A percentile compares a stretch with the other conserved stretches of the same genome.
Evolutionary conservation across 2,329 filamentous ascomycete species (phyloP).

Genomic region (Fusarium drepaniforme): DNA sequence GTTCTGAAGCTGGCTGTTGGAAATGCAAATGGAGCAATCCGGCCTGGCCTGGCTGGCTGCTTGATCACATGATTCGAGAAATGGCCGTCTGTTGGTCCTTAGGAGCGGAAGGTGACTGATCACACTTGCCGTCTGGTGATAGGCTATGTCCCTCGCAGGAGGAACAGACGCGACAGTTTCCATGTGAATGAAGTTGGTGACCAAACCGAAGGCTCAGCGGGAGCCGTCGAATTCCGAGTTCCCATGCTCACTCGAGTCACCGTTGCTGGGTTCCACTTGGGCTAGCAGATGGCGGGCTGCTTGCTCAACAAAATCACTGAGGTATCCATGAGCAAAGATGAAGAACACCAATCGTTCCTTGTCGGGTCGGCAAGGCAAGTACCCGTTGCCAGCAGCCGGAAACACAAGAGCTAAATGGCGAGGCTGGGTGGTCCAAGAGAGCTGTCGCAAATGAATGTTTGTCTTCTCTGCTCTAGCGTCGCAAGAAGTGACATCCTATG

Average conservation of each 20-base stretch:
- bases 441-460: not conserved
- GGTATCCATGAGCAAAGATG: not conserved
- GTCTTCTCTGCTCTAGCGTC: not conserved
- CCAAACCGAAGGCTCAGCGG: constrained; percentile 7
- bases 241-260: constrained; percentile 25
- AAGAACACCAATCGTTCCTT: constrained; percentile 10
- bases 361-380: constrained; percentile 21
- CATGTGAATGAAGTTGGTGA: constrained; percentile 20
- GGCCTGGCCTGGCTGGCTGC: constrained; percentile 3
- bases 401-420: not conserved
- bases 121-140: constrained; percentile 23
- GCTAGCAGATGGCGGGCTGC: constrained; percentile 1
- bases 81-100: constrained; percentile 21
- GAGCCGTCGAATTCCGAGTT: constrained; percentile 17
- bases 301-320: constrained; percentile 2
- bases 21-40: constrained; percentile 29
- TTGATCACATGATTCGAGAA: constrained; percentile 44
- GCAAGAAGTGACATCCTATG: not conserved
- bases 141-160: not conserved
- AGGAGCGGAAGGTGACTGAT: constrained; percentile 33
- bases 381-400: constrained; percentile 19
- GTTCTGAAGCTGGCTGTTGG: constrained; percentile 17
- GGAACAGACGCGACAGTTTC: constrained; percentile 13
- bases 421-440: not conserved
- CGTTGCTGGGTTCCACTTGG: constrained; percentile 21